A percentile compares a stretch with the other conserved stretches of the same genome.
Evolutionary conservation across 2,329 filamentous ascomycete species (phyloP).

Genomic region (Rachicladosporium sp.): DNA sequence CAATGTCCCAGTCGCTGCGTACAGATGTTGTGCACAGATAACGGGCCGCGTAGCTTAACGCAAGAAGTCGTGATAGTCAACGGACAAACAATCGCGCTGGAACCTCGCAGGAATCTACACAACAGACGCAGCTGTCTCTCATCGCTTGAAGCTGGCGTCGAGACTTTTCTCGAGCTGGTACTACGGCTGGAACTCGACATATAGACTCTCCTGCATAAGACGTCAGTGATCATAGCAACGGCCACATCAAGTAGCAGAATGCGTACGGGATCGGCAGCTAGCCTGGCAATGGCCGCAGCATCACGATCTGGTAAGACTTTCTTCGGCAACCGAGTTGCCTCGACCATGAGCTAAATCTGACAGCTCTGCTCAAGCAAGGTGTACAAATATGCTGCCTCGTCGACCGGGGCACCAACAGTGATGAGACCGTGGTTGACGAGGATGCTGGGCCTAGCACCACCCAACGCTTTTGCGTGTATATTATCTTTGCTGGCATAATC

Average conservation of each 20-base stretch:
- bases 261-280: constrained; percentile 24
- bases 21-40: too few species aligned
- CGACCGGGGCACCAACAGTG: constrained; percentile 25
- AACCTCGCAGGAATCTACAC: too few species aligned
- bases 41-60: too few species aligned
- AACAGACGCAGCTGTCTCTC: too few species aligned
- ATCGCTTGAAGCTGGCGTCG: constrained; percentile 3
- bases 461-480: constrained; percentile 19
- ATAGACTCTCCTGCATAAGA: constrained; percentile 24
- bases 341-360: constrained; percentile 50
- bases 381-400: constrained; percentile 31
- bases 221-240: too few species aligned
- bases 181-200: constrained; percentile 33
- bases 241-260: too few species aligned
- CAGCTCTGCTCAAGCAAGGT: constrained; percentile 52
- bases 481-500: too few species aligned
- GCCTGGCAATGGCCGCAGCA: constrained; percentile 36
- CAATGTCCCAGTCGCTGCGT: too few species aligned
- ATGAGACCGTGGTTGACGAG: constrained; percentile 31
- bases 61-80: too few species aligned
- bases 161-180: constrained; percentile 5
- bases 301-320: constrained; percentile 38
- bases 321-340: constrained; percentile 43
- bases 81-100: too few species aligned
- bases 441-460: constrained; percentile 23